Evolutionary conservation across 2,329 filamentous ascomycete species (phyloP), one percentile per base, ranked within the genome.

Genomic region (Hortaea sp.): DNA sequence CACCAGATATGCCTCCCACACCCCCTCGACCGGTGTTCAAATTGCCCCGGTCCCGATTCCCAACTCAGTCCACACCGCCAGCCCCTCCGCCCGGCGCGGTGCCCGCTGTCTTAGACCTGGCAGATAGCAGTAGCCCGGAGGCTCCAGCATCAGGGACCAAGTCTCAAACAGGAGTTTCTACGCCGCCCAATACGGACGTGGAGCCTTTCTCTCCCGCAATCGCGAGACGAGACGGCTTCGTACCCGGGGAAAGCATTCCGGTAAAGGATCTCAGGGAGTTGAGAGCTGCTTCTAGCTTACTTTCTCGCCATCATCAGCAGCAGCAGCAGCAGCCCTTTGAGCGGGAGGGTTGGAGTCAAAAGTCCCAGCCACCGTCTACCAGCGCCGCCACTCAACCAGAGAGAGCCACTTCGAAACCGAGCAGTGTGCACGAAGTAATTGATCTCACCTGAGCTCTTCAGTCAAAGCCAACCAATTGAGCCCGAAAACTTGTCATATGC

Each of bases 221-320:
- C 9, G 32, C 32, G 9, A 20, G 11, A 10, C 7, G 11, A 3
- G 20, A 40, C 3, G 9, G 9, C 38, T 20, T 42, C 12, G 10
- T 42, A 10, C 43, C 43, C 7, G 46, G 46, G n/a, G 27, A 49
- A 29, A 10, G 30, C 29, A 42, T 41, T 9, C 30, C 43, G 12
- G 32, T 38, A 6, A 27, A 41, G 29, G 29, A 38, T 20, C 28
- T 49, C 6, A 42, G 46, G 9, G 43, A 37, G 2, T 39, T 49
- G 38, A 45, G 46, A 39, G 42, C 43, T 34, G 38, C 46, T 5
- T 10, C n/a, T 4, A n/a, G 11, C 9, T 20, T 29, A 13, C 27
- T 40, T 3, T 20, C 20, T 4, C 20, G 4, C 20, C 20, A 20
- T 20, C 20, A 20, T 2, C 20, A 20, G 20, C 20, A 20, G 20